phyloP scores from a whole-genome alignment of 2,329 filamentous ascomycete genomes.

The Colletotrichum lini region DNA sequence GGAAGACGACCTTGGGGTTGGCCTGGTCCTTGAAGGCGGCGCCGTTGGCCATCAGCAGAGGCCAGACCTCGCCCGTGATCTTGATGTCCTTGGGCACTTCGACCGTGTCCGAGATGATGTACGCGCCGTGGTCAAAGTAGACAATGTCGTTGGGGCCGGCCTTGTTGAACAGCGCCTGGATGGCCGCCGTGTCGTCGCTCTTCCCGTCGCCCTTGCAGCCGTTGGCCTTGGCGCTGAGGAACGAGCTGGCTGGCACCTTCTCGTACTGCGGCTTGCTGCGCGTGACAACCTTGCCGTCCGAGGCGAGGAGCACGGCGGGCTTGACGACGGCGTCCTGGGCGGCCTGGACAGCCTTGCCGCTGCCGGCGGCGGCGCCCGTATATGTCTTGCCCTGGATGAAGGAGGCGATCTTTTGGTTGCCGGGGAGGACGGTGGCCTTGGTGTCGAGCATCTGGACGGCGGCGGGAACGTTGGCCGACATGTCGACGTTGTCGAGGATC shows the following conservation, averaged over 20 bases:
- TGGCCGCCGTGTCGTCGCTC: slow-evolving; percentile 88
- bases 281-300: slow-evolving; percentile 79
- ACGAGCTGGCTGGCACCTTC: slow-evolving; percentile 73
- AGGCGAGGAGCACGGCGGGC: slow-evolving; percentile 75
- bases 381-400: slow-evolving; percentile 89
- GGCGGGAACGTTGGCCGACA: slow-evolving; percentile 74
- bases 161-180: slow-evolving; percentile 83
- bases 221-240: slow-evolving; percentile 85
- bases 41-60: slow-evolving; percentile 88
- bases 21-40: slow-evolving; percentile 79
- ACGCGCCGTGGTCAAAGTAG: slow-evolving; percentile 83
- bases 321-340: slow-evolving; percentile 70
- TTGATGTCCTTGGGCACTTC: slow-evolving; percentile 83
- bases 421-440: slow-evolving; percentile 73
- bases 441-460: slow-evolving; percentile 75
- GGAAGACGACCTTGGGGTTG: slow-evolving; percentile 87
- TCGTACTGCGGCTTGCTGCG: slow-evolving; percentile 93
- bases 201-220: slow-evolving; percentile 91
- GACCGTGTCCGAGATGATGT: slow-evolving; percentile 79
- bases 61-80: slow-evolving; percentile 94
- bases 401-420: slow-evolving; percentile 76
- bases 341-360: slow-evolving; percentile 71
- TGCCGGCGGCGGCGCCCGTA: slow-evolving; percentile 56
- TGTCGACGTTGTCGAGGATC: slow-evolving; percentile 91
- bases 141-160: slow-evolving; percentile 75